Conservation (phyloP, 2,329 filamentous ascomycete species). For the Lojkania enalia region DNA sequence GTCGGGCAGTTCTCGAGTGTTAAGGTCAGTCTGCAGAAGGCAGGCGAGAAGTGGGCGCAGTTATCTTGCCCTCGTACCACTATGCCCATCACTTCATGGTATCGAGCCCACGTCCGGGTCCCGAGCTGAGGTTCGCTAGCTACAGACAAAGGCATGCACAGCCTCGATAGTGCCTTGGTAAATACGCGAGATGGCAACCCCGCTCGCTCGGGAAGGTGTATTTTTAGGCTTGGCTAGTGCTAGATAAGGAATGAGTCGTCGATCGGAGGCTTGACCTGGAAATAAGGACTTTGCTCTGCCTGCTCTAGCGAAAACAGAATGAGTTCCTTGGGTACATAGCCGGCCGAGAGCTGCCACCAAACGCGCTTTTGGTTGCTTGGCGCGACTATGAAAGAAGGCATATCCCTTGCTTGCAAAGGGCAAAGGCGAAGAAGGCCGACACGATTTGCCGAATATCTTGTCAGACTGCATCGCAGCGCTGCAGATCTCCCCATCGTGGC, state of each 20-base stretch:
- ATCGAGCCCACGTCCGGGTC: slow-evolving; percentile 21
- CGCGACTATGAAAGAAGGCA: too few species aligned
- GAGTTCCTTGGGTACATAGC: too few species aligned
- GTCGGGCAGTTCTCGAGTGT: not conserved
- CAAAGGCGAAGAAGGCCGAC: too few species aligned
- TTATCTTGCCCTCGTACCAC: too few species aligned
- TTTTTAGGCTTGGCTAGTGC: slow-evolving; percentile 17
- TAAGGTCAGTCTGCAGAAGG: not conserved
- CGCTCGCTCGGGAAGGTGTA: slow-evolving; percentile 10
- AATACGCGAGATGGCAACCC: slow-evolving; percentile 11
- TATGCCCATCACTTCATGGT: slow-evolving; percentile 23
- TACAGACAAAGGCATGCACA: slow-evolving; percentile 21
- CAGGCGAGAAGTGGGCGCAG: slow-evolving; percentile 22
- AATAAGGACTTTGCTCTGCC: slow-evolving; percentile 8
- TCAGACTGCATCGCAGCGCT: too few species aligned
- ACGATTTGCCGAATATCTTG: too few species aligned
- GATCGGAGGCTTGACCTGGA: slow-evolving; percentile 6
- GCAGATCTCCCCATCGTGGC: too few species aligned
- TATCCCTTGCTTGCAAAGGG: too few species aligned
- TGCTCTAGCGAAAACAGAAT: not conserved
- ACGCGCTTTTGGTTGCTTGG: too few species aligned
- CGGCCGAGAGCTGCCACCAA: too few species aligned
- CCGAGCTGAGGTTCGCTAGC: slow-evolving; percentile 29
- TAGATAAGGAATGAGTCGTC: slow-evolving; percentile 3
- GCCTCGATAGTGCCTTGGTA: slow-evolving; percentile 19